Percentiles rank a stretch among this genome's conserved stretches.
phyloP scores from a whole-genome alignment of 192 early-diverging fungal species.

The Geranomyces variabilis region DNA sequence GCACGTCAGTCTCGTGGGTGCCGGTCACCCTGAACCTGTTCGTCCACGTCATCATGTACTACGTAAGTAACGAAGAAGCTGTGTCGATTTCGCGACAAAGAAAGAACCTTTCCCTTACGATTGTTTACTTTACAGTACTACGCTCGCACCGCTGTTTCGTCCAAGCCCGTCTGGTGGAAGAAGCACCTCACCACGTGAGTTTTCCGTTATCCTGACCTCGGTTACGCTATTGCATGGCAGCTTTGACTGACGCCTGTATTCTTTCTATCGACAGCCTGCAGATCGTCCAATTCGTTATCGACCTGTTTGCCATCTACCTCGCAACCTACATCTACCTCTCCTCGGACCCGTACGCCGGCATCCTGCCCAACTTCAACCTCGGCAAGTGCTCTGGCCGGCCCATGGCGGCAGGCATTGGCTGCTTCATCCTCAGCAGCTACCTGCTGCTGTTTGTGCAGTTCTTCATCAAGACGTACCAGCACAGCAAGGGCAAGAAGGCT shows the following conservation, averaged over 20 bases:
- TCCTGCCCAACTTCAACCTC: constrained; percentile 37
- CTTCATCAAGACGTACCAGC: constrained; percentile 56
- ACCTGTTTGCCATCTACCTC: constrained; percentile 82
- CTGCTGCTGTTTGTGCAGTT: constrained; percentile 89
- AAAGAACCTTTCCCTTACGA: too few species aligned
- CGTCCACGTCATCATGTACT: constrained; percentile 86
- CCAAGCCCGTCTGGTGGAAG: constrained; percentile 84
- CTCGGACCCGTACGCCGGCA: constrained; percentile 5
- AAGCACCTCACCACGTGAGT: constrained; percentile 78
- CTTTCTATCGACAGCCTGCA: constrained; percentile 47
- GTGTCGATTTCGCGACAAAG: too few species aligned
- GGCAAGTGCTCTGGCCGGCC: constrained; percentile 77
- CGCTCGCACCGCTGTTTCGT: constrained; percentile 63
- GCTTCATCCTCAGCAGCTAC: constrained; percentile 76
- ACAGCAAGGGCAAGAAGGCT: not conserved
- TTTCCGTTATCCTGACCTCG: not conserved
- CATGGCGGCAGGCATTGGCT: constrained; percentile 81
- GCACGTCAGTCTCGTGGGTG: constrained; percentile 62
- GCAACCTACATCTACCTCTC: constrained; percentile 77
- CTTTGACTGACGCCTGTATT: too few species aligned
- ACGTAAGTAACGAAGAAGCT: too few species aligned
- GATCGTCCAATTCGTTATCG: constrained; percentile 89
- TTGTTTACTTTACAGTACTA: too few species aligned
- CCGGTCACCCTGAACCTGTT: constrained; percentile 81
- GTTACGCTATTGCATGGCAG: not conserved